Percentiles rank a stretch among this genome's conserved stretches.
Evolutionary conservation across 169 alveolate species (phyloP).

Genomic region (Cryptosporidium sp.): DNA sequence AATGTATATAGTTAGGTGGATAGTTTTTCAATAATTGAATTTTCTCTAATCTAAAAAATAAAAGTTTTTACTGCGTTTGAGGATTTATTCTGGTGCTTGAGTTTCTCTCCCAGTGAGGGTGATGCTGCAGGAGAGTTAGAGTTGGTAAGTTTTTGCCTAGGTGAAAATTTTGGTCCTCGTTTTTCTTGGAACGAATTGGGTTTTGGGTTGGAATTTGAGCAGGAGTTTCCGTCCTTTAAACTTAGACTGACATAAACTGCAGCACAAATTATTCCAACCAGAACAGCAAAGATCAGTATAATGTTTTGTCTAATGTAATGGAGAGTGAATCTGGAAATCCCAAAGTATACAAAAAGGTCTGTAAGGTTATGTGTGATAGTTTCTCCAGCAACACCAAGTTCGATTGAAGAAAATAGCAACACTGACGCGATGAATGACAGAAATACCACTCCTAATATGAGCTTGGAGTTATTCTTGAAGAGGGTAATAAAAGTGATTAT

Average conservation of each 20-base stretch:
- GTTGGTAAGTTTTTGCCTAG: not conserved
- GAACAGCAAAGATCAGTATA: not conserved
- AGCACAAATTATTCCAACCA: not conserved
- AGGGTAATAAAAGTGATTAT: not conserved
- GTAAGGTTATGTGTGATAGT: not conserved
- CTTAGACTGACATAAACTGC: not conserved
- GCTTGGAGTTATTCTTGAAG: constrained; percentile 1
- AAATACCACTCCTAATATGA: not conserved
- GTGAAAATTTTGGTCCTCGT: not conserved
- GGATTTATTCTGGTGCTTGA: not conserved
- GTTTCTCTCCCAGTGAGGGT: not conserved
- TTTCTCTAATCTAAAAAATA: not conserved
- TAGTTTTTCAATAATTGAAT: not conserved
- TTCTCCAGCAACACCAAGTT: constrained; percentile 24
- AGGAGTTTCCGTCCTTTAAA: not conserved
- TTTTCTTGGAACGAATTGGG: constrained; percentile 13
- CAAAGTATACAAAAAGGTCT: not conserved
- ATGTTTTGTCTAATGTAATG: constrained; percentile 5
- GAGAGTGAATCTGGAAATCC: not conserved
- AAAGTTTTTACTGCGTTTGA: not conserved
- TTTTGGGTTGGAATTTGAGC: not conserved
- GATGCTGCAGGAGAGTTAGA: not conserved
- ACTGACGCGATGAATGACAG: constrained; percentile 5
- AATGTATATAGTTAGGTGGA: not conserved
- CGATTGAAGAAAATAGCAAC: constrained; percentile 5